Base-by-base conservation (phyloP, 805 yeast species). In the Metschnikowia orientalis region DNA sequence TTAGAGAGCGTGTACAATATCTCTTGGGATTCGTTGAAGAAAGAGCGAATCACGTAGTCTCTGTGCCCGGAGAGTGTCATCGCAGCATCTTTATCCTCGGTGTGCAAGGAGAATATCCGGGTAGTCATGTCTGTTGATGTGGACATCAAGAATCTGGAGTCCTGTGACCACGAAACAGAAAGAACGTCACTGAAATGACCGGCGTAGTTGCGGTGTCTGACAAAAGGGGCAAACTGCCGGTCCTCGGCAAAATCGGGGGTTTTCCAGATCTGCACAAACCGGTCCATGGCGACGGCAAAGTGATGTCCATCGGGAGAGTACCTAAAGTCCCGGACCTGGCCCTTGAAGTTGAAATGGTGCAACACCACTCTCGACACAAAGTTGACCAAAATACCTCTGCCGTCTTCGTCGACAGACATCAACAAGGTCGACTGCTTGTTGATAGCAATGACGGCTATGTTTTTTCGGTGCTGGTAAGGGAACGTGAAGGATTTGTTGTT, bases 141-240 rank as follows among this genome's bases (percentile, higher is more conserved):
- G 2, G 95, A 77, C 25, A 92, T 65, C 47, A 92, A 73, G 53
- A 88, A 92, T 47, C 95, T 72, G 4, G 95, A 84, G 58, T 92
- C 98, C 18, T 69, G 70, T 1, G 97, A 86, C 97, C 97, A 92
- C 3, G 85, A 70, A 8, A 92, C 57, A 2, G 88, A 76, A 2
- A 75, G 69, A 15, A 92, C 76, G 47, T 86, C 94, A 31, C 79
- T 79, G 54, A 78, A 88, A 63, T 92, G 98, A 21, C 98, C 98
- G 1, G 96, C 87, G 50, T 88, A 88, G 6, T 84, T 75, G 51
- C 95, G 69, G 58, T 85, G 86, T 42, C 95, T 81, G 23, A 90
- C 84, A 59, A 92, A 92, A 10, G 98, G 98, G 1, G 96, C 92
- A 69, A 92, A 92, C 55, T 88, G 95, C 40, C 95, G 72, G 51